Base-by-base conservation (phyloP, 371 early-diverging fungal genomes). In the Mucor mucedo region DNA sequence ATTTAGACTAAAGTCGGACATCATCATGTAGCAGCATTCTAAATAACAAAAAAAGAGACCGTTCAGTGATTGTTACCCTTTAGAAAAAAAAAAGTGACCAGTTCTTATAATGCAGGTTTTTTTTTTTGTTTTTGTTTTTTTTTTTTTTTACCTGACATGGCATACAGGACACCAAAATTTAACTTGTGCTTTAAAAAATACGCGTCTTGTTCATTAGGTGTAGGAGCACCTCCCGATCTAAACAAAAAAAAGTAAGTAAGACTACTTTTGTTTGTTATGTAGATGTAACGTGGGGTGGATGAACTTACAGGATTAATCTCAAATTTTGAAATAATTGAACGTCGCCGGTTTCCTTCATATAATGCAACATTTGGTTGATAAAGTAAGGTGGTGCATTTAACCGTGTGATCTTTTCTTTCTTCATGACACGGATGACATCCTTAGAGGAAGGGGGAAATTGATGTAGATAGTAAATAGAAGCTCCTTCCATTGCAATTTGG, bases 361-460 rank as follows among this genome's bases (percentile, higher is more conserved):
- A 54, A 27, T 39, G 21, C 13, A 54, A 10, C 54, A 68, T 54
- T 42, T 68, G 63, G 29, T 68, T 62, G 11, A 58, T 14, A 10
- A 58, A 33, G 13, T 58, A 32, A 28, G 68, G 63, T n/a, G 68
- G 55, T 11, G 62, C 58, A 27, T 40, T 39, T 14, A 62, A 27
- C 6, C 54, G 16, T n/a, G 58, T 59, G 28, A 62, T 44, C 7
- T 63, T 62, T 28, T 62, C 62, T 1, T 50, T 16, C 1, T n/a
- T 14, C 9, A 68, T 28, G 5, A 58, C 62, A 35, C 39, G 14
- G 38, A 3, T 13, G 2, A 68, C 53, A 11, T 63, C 63, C 30
- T 62, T 21, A 14, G 40, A 38, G 14, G 59, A 58, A 48, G 63
- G 48, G 13, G 63, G 59, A 3, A 62, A 33, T 30, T 47, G 44